Percentiles rank a stretch among this genome's conserved stretches.
Evolutionary conservation across 164 flowering plant genomes (phyloP).

Genomic region (Vitis riparia): DNA sequence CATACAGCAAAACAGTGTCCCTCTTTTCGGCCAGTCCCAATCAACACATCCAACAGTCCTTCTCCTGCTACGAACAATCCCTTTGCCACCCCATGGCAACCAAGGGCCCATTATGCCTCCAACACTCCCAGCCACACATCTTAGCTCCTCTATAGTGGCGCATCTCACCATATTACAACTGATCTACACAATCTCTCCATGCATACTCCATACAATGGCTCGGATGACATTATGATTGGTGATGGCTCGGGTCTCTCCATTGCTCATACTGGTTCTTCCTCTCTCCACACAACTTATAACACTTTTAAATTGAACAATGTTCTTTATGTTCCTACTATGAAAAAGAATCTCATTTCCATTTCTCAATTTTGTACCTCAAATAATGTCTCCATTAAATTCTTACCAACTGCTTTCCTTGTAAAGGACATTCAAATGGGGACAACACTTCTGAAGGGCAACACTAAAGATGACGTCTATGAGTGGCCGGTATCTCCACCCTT

Average conservation of each 20-base stretch:
- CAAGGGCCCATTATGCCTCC: no score
- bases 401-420: conserved; percentile 13
- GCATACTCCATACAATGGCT: background rate
- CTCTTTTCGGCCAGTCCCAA: no score
- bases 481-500: background rate
- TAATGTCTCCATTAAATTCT: conserved; percentile 15
- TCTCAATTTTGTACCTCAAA: no score
- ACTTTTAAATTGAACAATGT: conserved; percentile 4
- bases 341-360: no score
- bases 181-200: background rate
- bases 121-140: background rate
- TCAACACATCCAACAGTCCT: no score
- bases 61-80: no score
- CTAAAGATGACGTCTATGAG: conserved; percentile 14
- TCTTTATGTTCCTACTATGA: conserved; percentile 3
- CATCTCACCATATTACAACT: background rate
- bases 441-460: conserved; percentile 5
- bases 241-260: background rate
- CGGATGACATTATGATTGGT: conserved; percentile 3
- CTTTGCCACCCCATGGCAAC: no score
- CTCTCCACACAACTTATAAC: background rate
- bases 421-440: conserved; percentile 13
- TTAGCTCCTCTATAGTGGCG: background rate
- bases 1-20: no score
- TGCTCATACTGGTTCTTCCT: conserved; percentile 2